Conservation (phyloP, 176 grass and related monocot species). For the Elaeis guineensis region DNA sequence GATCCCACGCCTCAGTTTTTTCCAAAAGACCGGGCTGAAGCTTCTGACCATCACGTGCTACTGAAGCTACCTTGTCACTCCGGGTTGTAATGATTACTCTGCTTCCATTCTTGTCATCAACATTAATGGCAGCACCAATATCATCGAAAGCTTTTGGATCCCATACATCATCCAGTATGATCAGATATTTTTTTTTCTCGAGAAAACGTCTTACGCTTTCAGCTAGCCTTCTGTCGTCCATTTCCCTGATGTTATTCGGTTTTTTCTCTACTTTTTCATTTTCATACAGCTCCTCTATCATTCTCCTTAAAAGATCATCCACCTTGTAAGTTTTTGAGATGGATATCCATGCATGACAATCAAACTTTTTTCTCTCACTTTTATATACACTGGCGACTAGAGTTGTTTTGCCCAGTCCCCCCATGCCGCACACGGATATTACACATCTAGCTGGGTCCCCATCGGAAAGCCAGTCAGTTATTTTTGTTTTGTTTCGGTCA, state of each 20-base stretch:
- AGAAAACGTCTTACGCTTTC: neutral
- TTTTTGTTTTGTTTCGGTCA: slow-evolving; percentile 13
- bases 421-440: slow-evolving; percentile 49
- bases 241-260: neutral
- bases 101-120: neutral
- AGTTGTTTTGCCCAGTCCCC: slow-evolving; percentile 41
- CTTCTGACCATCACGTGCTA: no score
- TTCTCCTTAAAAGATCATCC: slow-evolving; percentile 1
- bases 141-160: neutral
- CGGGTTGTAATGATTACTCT: no score
- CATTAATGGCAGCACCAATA: slow-evolving; percentile 9
- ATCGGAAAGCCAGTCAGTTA: slow-evolving; percentile 14
- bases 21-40: no score
- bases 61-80: no score
- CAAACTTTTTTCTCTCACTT: slow-evolving; percentile 5
- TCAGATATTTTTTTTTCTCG: slow-evolving; percentile 18
- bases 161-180: slow-evolving; percentile 47
- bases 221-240: neutral
- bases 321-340: slow-evolving; percentile 15
- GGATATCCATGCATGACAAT: slow-evolving; percentile 23
- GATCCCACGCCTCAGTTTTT: no score
- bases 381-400: slow-evolving; percentile 32
- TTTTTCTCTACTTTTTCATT: neutral
- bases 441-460: neutral
- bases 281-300: slow-evolving; percentile 5